Base-by-base conservation (phyloP, 805 yeast species). In the Metschnikowia sp. region DNA sequence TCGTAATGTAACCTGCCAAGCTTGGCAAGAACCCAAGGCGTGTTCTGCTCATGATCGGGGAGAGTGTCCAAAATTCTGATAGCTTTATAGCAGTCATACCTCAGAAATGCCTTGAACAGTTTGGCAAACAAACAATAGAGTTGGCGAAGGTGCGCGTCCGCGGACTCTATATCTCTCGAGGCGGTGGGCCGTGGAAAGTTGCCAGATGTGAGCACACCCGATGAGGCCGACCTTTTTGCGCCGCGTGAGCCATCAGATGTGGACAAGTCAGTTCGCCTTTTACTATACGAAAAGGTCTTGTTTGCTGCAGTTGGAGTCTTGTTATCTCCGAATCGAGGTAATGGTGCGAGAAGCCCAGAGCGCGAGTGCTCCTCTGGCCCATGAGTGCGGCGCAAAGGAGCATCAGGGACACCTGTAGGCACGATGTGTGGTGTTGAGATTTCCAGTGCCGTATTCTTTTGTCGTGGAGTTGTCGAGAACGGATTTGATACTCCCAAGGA, bases 11-110 rank as follows among this genome's bases (percentile, higher is more conserved):
- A 69, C 53, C 90, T 73, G 0, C 96, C 99, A 22, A 86, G 63
- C 55, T 84, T 83, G 19, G 90, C 79, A 41, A 88, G 75, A 10
- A 90, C 95, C 88, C 94, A 90, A 0, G 97, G 94, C 19, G 96
- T 77, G 45, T 81, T 71, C 49, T 77, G 70, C 63, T 84, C 87
- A 40, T 72, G 58, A 42, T 75, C 77, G 1, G 95, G 88, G 18
- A 94, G 70, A 22, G 81, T 65, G 45, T 80, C 81, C 30, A 92
- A 70, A 2, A 81, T 68, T 46, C 92, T 68, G 9, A 91, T 80
- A 0, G 97, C 96, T 57, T 84, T 82, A 60, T 81, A 82, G 55
- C 95, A 87, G 59, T 91, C 94, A 64, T 78, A 91, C 37, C 76
- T 72, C 51, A 77, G 67, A 72, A 81, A 76, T 15, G 84, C 76